Percentiles rank a stretch among this genome's conserved stretches.
These are phyloP conservation scores for Trypanosoma congolense DNA, from an alignment of 208 protist species.

Conservation along the genomic window DNA sequence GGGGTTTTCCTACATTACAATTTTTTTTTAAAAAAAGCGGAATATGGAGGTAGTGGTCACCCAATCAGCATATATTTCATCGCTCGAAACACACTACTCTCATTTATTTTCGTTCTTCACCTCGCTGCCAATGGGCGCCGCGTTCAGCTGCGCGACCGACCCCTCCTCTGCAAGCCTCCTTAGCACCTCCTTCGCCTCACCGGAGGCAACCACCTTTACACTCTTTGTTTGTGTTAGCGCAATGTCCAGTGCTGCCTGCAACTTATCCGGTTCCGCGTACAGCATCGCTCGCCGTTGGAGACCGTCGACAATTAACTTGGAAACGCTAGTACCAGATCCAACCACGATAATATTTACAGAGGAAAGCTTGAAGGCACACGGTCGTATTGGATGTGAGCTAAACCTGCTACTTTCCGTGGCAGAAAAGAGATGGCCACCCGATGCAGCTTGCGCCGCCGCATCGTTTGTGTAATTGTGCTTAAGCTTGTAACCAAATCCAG, in stretches of 20 bases:
- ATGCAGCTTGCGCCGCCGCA: conserved; percentile 46
- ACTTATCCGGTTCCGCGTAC: conserved; percentile 60
- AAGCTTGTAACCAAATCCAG: conserved; percentile 75
- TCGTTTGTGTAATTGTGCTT: conserved; percentile 71
- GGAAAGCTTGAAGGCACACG: conserved; percentile 39
- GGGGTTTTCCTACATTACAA: too few relatives aligned
- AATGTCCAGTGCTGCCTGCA: conserved; percentile 19
- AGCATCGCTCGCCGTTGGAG: conserved; percentile 47
- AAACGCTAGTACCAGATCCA: conserved; percentile 37
- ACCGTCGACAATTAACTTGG: conserved; percentile 37
- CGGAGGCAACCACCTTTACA: conserved; percentile 47
- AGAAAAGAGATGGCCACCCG: conserved; percentile 75
- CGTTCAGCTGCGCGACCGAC: too few relatives aligned
- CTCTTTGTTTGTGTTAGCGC: conserved; percentile 45
- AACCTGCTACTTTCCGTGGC: conserved; percentile 42
- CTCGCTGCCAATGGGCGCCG: too few relatives aligned
- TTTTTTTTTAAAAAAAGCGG: too few relatives aligned
- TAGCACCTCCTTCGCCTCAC: conserved; percentile 27
- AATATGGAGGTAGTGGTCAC: too few relatives aligned
- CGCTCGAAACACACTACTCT: too few relatives aligned
- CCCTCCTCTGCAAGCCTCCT: conserved; percentile 34
- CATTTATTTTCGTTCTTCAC: too few relatives aligned
- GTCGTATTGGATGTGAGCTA: conserved; percentile 37
- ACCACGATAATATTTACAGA: conserved; percentile 62
- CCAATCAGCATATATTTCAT: too few relatives aligned